These are phyloP conservation scores for Zygoascus sp. DNA, from an alignment of 1,139 yeast genomes.

Conservation along the genomic window DNA sequence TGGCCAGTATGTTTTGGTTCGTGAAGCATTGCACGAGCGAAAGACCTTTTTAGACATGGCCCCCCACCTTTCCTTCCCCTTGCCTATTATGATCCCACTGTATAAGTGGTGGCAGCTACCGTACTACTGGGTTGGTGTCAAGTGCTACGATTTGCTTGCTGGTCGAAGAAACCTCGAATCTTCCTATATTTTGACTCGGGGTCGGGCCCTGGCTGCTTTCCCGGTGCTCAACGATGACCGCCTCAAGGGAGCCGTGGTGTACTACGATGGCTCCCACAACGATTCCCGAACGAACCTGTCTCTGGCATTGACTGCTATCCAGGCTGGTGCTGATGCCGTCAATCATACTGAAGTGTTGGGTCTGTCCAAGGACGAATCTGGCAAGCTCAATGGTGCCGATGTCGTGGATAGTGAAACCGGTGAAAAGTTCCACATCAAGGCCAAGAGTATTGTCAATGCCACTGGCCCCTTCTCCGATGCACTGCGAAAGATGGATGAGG, in stretches of 20 bases:
- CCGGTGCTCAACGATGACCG: constrained; percentile 82
- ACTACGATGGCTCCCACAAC: constrained; percentile 93
- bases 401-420: constrained; percentile 62
- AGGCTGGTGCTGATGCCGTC: constrained; percentile 83
- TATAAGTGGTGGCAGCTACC: constrained; percentile 97
- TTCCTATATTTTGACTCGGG: constrained; percentile 68
- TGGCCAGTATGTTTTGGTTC: constrained; percentile 86
- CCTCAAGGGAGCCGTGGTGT: constrained; percentile 85
- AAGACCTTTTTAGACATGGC: constrained; percentile 87
- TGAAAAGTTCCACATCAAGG: constrained; percentile 43
- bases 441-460: constrained; percentile 82
- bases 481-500: constrained; percentile 78
- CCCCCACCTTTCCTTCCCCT: constrained; percentile 80
- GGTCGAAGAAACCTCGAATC: constrained; percentile 80
- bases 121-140: constrained; percentile 87
- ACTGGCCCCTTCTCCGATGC: constrained; percentile 92
- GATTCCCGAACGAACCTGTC: constrained; percentile 89
- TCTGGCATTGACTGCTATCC: constrained; percentile 78
- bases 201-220: constrained; percentile 67
- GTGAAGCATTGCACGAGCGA: constrained; percentile 91
- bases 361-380: constrained; percentile 58
- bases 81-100: constrained; percentile 93
- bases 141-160: constrained; percentile 89
- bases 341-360: constrained; percentile 82
- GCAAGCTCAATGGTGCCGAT: constrained; percentile 66